Base-by-base conservation (phyloP, 2,329 filamentous ascomycete genomes). In the Dactylellina cionopaga region DNA sequence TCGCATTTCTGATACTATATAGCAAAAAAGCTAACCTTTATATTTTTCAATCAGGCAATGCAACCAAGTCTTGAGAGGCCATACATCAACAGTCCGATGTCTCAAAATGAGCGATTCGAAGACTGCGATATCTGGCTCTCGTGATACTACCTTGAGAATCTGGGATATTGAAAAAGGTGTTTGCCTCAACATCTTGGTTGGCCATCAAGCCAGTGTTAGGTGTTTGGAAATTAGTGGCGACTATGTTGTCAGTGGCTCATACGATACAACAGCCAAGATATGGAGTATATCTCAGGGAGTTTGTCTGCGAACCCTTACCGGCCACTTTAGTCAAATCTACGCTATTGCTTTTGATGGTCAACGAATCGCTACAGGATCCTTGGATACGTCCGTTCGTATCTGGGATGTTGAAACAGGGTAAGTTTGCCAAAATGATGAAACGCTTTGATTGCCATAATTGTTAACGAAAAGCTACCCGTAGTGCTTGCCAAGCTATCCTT, bases 241-340 rank as follows among this genome's bases (percentile, higher is more conserved):
- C 81, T 88, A 96, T 75, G 92, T 98, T 39, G 95, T 99, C n/a
- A 97, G 93, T 27, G 95, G 95, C 65, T 96, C 92, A 80, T 99
- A 99, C 81, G 95, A 99, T 80, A 97, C 95, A 5, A 97, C 92
- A 19, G 95, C 95, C 19, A 90, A 92, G 77, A 94, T 99, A 65
- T 99, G 95, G 95, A 97, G 92, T 80, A 98, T 99, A 56, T 96
- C 92, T 1, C 92, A 97, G 81, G 95, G 95, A 27, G 89, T 92
- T 74, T 99, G 95, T 80, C 83, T 98, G 60, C 89, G 94, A 76
- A 97, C 92, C 0, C 84, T 99, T 37, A 89, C 90, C 44, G 95
- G 95, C 0, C 95, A 99, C 81, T 99, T 97, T 81, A 98, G 94
- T 79, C 95, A 99, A 79, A 99, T 99, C 68, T 99, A 99, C 80